phyloP scores from a whole-genome alignment of 805 yeast species.

The Yamadazyma sp. region DNA sequence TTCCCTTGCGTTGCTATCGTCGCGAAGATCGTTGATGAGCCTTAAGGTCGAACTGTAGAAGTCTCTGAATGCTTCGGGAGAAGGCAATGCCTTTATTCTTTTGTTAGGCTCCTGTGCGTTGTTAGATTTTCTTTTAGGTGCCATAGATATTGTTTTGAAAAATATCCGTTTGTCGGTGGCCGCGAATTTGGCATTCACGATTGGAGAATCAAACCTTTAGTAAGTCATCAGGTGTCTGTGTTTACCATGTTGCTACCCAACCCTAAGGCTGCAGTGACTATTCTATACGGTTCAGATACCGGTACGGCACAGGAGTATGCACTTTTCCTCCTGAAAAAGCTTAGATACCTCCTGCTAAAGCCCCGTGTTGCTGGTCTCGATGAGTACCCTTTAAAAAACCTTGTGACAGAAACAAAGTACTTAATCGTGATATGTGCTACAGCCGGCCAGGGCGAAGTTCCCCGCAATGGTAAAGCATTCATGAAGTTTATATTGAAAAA shows the following conservation, averaged over 20 bases:
- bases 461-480: conserved; percentile 69
- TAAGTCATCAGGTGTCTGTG: neutral
- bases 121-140: conserved; percentile 25
- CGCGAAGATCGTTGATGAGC: conserved; percentile 30
- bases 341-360: conserved; percentile 53
- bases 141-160: conserved; percentile 17
- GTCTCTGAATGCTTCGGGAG: conserved; percentile 24
- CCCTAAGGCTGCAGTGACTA: conserved; percentile 38
- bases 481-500: conserved; percentile 73
- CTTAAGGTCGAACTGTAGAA: conserved; percentile 34
- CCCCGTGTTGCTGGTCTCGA: conserved; percentile 56
- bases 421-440: conserved; percentile 75
- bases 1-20: conserved; percentile 26
- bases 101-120: conserved; percentile 17
- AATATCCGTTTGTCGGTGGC: neutral
- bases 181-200: neutral
- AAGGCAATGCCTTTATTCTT: conserved; percentile 7
- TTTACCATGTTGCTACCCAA: neutral
- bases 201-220: neutral
- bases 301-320: conserved; percentile 91
- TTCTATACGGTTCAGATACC: conserved; percentile 89
- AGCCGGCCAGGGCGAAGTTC: conserved; percentile 94
- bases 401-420: conserved; percentile 47
- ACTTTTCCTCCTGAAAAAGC: conserved; percentile 52
- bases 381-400: conserved; percentile 54